These are phyloP conservation scores for Colletotrichum sp. DNA, from an alignment of 2,329 filamentous ascomycete genomes.

Conservation along the genomic window DNA sequence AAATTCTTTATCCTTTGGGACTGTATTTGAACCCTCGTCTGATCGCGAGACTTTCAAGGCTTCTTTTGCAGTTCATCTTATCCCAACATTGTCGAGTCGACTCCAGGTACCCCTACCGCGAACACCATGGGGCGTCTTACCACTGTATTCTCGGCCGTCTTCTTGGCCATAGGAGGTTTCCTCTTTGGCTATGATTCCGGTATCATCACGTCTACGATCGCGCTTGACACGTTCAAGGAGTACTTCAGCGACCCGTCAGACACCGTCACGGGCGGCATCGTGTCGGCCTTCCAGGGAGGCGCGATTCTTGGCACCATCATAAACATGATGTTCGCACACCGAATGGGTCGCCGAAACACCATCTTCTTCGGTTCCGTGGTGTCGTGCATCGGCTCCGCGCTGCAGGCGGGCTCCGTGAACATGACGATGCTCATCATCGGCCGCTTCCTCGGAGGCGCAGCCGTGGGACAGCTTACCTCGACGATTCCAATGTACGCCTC, in stretches of 20 bases:
- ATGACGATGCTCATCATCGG: conserved; percentile 52
- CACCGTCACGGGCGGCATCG: conserved; percentile 27
- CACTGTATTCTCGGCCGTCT: conserved; percentile 24
- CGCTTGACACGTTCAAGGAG: conserved; percentile 36
- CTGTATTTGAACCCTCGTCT: not conserved
- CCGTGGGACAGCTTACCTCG: conserved; percentile 50
- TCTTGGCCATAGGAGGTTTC: conserved; percentile 30
- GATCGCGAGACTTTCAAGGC: not conserved
- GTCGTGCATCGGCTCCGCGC: conserved; percentile 32
- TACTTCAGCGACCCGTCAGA: conserved; percentile 43
- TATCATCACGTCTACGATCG: conserved; percentile 41
- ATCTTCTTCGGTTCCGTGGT: conserved; percentile 35
- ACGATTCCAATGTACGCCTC: conserved; percentile 52
- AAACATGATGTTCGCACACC: conserved; percentile 34
- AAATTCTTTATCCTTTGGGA: not conserved
- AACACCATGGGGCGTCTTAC: conserved; percentile 19
- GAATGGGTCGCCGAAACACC: conserved; percentile 30
- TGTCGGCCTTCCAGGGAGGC: conserved; percentile 30
- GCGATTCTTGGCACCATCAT: conserved; percentile 30
- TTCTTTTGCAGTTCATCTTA: not conserved
- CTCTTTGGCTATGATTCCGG: conserved; percentile 53
- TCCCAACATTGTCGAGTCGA: not conserved
- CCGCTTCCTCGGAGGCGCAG: conserved; percentile 52
- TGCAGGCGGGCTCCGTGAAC: conserved; percentile 35
- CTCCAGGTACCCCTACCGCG: not conserved